Percentiles rank a stretch among this genome's conserved stretches.
Conservation (phyloP, 331 rosid species). For the Malus hybrid region DNA sequence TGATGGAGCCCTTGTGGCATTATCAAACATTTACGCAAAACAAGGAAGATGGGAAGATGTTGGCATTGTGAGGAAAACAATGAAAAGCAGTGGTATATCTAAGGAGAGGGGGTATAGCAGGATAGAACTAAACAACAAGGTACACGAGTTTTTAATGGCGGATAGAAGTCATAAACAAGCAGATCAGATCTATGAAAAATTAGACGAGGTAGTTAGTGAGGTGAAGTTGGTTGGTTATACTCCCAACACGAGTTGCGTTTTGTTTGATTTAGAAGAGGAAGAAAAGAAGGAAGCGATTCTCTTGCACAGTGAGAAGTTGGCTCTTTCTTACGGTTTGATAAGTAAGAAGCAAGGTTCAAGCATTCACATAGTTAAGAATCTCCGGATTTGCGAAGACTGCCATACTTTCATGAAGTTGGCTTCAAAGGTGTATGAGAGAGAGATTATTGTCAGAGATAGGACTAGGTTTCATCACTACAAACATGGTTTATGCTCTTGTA, state of each 20-base stretch:
- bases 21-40: constrained; percentile 77
- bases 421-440: constrained; percentile 54
- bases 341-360: constrained; percentile 29
- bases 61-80: constrained; percentile 50
- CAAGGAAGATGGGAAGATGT: constrained; percentile 78
- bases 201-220: constrained; percentile 54
- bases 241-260: constrained; percentile 40
- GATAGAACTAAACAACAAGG: constrained; percentile 55
- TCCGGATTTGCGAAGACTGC: constrained; percentile 79
- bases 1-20: constrained; percentile 77
- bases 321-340: constrained; percentile 69
- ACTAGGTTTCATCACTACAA: constrained; percentile 74
- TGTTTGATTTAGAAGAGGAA: constrained; percentile 70
- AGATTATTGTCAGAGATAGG: constrained; percentile 69
- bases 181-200: constrained; percentile 56
- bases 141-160: constrained; percentile 69
- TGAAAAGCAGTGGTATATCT: constrained; percentile 50
- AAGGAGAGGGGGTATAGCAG: constrained; percentile 82
- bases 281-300: constrained; percentile 63
- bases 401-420: constrained; percentile 82
- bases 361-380: constrained; percentile 66
- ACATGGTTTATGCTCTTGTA: constrained; percentile 71
- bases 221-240: constrained; percentile 58
- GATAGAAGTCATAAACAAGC: constrained; percentile 66
- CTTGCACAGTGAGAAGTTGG: constrained; percentile 84